Evolutionary conservation across 306 rosid species (phyloP), one percentile per base, ranked within the genome.

Genomic region (Dryas alaskensis): DNA sequence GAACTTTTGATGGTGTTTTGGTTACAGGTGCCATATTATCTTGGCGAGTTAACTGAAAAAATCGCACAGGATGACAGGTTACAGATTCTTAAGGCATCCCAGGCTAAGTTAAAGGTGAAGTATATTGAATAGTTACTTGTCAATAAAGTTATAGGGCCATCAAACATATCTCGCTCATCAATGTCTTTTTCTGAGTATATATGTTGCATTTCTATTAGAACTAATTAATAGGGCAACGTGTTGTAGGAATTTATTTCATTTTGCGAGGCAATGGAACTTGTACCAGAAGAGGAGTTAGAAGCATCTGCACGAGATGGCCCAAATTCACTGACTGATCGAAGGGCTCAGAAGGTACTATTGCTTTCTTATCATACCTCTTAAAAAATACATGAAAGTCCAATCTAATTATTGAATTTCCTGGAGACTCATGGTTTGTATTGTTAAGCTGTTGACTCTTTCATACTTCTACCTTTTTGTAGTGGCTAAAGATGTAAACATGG

Each of bases 241-340:
- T 53, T 84, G 57, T 75, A 94, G 99, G 99, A 92, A 71, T 94
- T 92, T 78, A 76, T 90, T 57, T 78, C 96, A 22, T 90, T 92
- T 83, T 94, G 99, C 60, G 99, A 94, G 81, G 82, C 91, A 22
- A 88, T 94, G 93, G 98, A 88, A 73, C 89, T 92, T 81, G 81
- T 92, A 52, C 99, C 96, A 5, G 77, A 90, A 75, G 98, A 92
- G 81, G 98, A 95, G 74, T 73, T 88, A 40, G 92, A 88, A 82
- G 73, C 82, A 49, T 84, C 82, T 31, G 49, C 42, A 10, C 86
- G 76, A 53, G 89, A 84, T 50, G 90, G 81, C 13, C 73, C 92
- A 50, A 83, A 88, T 81, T 65, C 93, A 39, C 74, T 42, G 82
- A 83, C 81, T 42, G 97, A 94, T 80, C 90, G 81, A 81, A 92